These are phyloP conservation scores for Colletotrichum sp. DNA, from an alignment of 2,329 filamentous ascomycete genomes.

Conservation along the genomic window DNA sequence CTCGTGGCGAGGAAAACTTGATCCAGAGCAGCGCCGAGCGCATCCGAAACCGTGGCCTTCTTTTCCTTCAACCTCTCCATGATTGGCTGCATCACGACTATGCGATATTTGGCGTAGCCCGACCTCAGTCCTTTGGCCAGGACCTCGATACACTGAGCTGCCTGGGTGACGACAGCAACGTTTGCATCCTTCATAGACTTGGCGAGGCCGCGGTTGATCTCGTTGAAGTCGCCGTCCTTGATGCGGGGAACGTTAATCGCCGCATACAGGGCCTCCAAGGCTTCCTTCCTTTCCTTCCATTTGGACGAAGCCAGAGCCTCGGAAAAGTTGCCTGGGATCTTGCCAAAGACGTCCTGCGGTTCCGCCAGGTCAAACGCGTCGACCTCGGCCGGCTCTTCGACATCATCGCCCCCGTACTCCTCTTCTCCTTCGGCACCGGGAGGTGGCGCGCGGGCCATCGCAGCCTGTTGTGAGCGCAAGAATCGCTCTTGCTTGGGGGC, in stretches of 20 bases:
- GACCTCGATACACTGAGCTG: slow-evolving; percentile 90
- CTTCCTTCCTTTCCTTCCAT: slow-evolving; percentile 98
- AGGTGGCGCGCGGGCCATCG: slow-evolving; percentile 72
- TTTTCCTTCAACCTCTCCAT: slow-evolving; percentile 98
- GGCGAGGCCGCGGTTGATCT: slow-evolving; percentile 81
- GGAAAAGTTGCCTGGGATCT: slow-evolving; percentile 80
- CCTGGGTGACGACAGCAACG: slow-evolving; percentile 89
- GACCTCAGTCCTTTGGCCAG: slow-evolving; percentile 85
- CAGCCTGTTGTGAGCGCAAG: slow-evolving; percentile 87
- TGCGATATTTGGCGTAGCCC: slow-evolving; percentile 80
- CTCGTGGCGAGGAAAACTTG: slow-evolving; percentile 68
- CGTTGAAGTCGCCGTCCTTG: slow-evolving; percentile 87
- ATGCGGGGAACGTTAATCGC: slow-evolving; percentile 86
- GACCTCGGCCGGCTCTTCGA: slow-evolving; percentile 72
- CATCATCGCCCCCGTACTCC: slow-evolving; percentile 62
- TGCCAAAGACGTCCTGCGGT: slow-evolving; percentile 83
- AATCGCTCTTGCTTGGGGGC: slow-evolving; percentile 89
- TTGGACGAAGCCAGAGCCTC: slow-evolving; percentile 89
- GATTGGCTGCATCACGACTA: slow-evolving; percentile 83
- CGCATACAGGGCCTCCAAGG: slow-evolving; percentile 79
- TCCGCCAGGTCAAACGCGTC: slow-evolving; percentile 85
- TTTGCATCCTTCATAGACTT: slow-evolving; percentile 99
- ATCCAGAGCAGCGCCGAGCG: slow-evolving; percentile 84
- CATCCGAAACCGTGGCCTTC: slow-evolving; percentile 87
- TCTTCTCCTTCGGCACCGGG: slow-evolving; percentile 61